Conservation (phyloP, 2,329 filamentous ascomycete genomes). For the Talaromyces sp. region DNA sequence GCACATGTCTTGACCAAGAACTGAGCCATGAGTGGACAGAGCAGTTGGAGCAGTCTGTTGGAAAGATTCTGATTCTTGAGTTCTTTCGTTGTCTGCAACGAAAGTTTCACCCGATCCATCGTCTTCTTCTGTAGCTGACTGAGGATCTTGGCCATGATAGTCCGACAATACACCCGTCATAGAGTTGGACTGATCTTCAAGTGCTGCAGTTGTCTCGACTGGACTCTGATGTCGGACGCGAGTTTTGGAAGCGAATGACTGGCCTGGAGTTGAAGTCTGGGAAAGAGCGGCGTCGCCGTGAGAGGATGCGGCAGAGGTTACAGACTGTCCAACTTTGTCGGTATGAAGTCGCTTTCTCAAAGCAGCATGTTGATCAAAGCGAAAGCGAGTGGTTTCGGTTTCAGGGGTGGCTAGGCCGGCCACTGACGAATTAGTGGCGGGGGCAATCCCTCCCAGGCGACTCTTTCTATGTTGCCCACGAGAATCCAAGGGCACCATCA, state of each 20-base stretch:
- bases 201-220: slow-evolving; percentile 21
- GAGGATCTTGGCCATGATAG: slow-evolving; percentile 5
- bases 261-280: slow-evolving; percentile 20
- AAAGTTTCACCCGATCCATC: slow-evolving; percentile 21
- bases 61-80: slow-evolving; percentile 21
- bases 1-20: slow-evolving; percentile 79
- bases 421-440: slow-evolving; percentile 27
- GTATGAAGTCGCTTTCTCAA: slow-evolving; percentile 33
- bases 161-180: slow-evolving; percentile 18
- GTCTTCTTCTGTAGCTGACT: slow-evolving; percentile 18
- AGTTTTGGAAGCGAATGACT: slow-evolving; percentile 21
- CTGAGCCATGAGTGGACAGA: slow-evolving; percentile 60
- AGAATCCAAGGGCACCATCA: slow-evolving; percentile 45
- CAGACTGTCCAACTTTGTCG: slow-evolving; percentile 31
- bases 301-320: slow-evolving; percentile 30
- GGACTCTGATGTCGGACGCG: background rate
- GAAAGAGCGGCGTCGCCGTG: slow-evolving; percentile 16
- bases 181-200: slow-evolving; percentile 19
- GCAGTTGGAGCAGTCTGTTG: slow-evolving; percentile 26
- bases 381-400: slow-evolving; percentile 34
- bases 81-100: slow-evolving; percentile 24
- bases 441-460: slow-evolving; percentile 25
- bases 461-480: slow-evolving; percentile 31
- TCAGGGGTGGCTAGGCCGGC: slow-evolving; percentile 41
- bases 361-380: slow-evolving; percentile 25